A percentile compares a stretch with the other conserved stretches of the same genome.
Conservation (phyloP, 2,329 filamentous ascomycete genomes). For the Emergomyces orientalis region DNA sequence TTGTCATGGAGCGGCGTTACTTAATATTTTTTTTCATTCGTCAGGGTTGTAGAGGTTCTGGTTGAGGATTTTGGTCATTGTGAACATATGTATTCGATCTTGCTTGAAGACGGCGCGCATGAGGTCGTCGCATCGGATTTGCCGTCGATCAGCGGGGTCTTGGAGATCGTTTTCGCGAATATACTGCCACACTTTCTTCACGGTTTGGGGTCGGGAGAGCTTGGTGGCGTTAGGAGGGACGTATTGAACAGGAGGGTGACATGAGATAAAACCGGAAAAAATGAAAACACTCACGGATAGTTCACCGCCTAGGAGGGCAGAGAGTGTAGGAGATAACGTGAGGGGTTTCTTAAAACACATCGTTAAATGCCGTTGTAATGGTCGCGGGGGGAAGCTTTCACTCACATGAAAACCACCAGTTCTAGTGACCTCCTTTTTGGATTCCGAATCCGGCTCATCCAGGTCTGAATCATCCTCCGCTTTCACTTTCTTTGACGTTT, state of each 20-base stretch:
- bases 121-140: constrained; percentile 84
- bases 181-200: constrained; percentile 93
- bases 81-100: constrained; percentile 93
- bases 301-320: constrained; percentile 38
- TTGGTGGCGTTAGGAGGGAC: constrained; percentile 28
- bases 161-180: constrained; percentile 84
- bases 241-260: neutral
- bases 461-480: constrained; percentile 72
- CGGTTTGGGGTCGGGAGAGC: constrained; percentile 87
- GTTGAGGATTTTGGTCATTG: constrained; percentile 94
- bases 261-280: neutral
- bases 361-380: neutral
- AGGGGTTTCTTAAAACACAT: constrained; percentile 34
- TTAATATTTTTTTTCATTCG: constrained; percentile 6
- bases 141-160: constrained; percentile 81
- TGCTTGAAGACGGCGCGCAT: constrained; percentile 90
- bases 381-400: neutral
- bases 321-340: constrained; percentile 37
- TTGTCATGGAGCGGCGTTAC: neutral
- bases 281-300: constrained; percentile 29
- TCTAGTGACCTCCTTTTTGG: constrained; percentile 55
- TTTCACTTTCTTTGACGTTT: constrained; percentile 59
- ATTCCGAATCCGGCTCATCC: constrained; percentile 51
- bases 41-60: constrained; percentile 72
- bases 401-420: constrained; percentile 83